Evolutionary conservation across 2,329 filamentous ascomycete species (phyloP), one percentile per base, ranked within the genome.

Genomic region (Dendrostoma leiphaemia): DNA sequence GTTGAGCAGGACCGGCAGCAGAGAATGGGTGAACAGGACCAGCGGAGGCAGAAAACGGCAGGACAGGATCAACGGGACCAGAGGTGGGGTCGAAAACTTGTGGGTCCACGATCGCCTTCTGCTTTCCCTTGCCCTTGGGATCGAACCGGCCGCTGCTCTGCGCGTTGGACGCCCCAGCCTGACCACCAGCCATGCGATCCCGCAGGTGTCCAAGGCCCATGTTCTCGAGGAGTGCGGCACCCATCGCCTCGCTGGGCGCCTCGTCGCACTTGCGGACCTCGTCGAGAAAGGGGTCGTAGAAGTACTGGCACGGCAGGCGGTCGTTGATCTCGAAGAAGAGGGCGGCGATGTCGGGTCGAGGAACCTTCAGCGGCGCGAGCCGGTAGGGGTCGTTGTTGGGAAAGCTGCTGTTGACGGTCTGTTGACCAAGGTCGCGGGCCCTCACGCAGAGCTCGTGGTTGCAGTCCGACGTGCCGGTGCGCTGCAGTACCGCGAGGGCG

Each of bases 311-410:
- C 5, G 43, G 44, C 45, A 31, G 45, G 37, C 15, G 64, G 50
- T 62, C 65, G 32, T 67, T 67, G 0, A 60, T 63, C 32, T 57
- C 59, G 1, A 38, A 56, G 26, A 60, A 13, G 17, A 44, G 21
- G 12, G 43, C 8, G 6, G 44, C 6, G 21, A 54, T 15, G 13
- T 32, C 46, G 26, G 52, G 46, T 9, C 19, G 15, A 3, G 54
- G 54, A n/a, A 28, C 40, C 23, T 13, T 31, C 8, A 50, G 34
- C 6, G 15, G 3, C 4, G 3, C n/a, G 15, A 6, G 32, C 17
- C 47, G 47, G 8, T 32, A 21, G 17, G n/a, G 24, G 17, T 38
- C 24, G 19, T 40, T 10, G 6, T 15, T 28, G 23, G 31, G n/a
- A 0, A 46, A 3, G 9, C 19, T 13, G 2, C 5, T 7, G 17